Evolutionary conservation across 257 asterid species (phyloP).

Genomic region (Fraxinus anomala): DNA sequence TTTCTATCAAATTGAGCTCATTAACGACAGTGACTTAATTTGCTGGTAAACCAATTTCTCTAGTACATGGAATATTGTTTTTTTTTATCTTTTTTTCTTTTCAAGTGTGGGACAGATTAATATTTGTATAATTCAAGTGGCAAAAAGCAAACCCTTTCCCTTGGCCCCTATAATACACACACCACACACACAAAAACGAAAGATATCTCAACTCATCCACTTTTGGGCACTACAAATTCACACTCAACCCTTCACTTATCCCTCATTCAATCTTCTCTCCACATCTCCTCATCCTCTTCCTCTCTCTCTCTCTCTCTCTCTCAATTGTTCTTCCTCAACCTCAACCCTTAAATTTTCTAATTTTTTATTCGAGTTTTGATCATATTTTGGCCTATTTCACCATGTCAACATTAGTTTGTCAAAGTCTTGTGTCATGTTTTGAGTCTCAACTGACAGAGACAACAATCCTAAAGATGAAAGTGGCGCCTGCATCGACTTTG

Average conservation of each 20-base stretch:
- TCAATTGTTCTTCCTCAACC: too few species aligned
- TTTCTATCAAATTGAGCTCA: not conserved
- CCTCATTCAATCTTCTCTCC: conserved; percentile 38
- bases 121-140: conserved; percentile 43
- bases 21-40: not conserved
- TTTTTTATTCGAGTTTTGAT: not conserved
- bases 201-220: conserved; percentile 13
- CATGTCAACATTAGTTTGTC: conserved; percentile 54
- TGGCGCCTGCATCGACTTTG: conserved; percentile 25
- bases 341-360: not conserved
- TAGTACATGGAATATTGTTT: conserved; percentile 14
- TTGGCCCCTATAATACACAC: not conserved
- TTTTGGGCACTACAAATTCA: conserved; percentile 56
- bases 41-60: not conserved
- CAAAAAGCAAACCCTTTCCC: conserved; percentile 21
- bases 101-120: conserved; percentile 9
- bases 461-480: conserved; percentile 40
- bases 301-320: not conserved
- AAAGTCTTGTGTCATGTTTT: conserved; percentile 34
- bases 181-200: not conserved
- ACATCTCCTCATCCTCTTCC: conserved; percentile 19
- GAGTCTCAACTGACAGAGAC: conserved; percentile 44
- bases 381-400: not conserved
- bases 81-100: not conserved
- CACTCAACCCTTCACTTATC: conserved; percentile 38